phyloP scores from a whole-genome alignment of 495 filamentous ascomycete genomes.

The Parathielavia hyrcaniae region DNA sequence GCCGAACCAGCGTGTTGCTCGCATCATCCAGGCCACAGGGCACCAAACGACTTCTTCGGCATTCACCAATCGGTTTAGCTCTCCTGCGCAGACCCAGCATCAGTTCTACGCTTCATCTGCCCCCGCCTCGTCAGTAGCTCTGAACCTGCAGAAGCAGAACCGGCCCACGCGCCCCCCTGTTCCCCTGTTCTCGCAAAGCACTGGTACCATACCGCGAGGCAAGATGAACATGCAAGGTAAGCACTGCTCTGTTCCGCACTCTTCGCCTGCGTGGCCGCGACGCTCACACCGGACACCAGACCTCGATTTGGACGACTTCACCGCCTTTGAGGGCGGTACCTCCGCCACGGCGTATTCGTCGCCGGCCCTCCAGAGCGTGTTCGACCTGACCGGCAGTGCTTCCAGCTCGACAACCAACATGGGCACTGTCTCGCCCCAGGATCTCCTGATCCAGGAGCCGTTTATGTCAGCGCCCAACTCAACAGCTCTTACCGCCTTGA shows the following conservation, averaged over 20 bases:
- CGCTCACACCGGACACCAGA: conserved; percentile 45
- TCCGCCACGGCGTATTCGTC: conserved; percentile 46
- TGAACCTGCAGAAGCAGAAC: conserved; percentile 42
- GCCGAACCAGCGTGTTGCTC: conserved; percentile 53
- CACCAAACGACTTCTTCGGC: conserved; percentile 51
- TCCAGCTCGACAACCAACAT: conserved; percentile 43
- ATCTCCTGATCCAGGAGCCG: conserved; percentile 62
- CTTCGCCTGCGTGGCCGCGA: conserved; percentile 20
- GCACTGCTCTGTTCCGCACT: conserved; percentile 6
- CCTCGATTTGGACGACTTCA: conserved; percentile 46
- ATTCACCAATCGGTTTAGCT: conserved; percentile 51
- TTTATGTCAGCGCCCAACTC: conserved; percentile 74
- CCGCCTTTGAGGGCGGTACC: conserved; percentile 47
- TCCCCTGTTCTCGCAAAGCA: conserved; percentile 43
- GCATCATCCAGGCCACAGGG: conserved; percentile 55
- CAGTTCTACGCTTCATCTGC: conserved; percentile 53
- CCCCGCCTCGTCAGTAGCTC: conserved; percentile 40
- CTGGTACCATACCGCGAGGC: conserved; percentile 38
- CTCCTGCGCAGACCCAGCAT: conserved; percentile 39
- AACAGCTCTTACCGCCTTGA: conserved; percentile 73
- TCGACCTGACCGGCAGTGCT: conserved; percentile 41
- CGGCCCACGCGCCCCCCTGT: conserved; percentile 46
- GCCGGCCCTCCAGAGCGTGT: conserved; percentile 43
- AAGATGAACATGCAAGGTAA: conserved; percentile 48
- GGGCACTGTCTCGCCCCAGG: conserved; percentile 79